Evolutionary conservation across 768 basidiomycete species (phyloP).

Genomic region (Sarcodon aspratus): DNA sequence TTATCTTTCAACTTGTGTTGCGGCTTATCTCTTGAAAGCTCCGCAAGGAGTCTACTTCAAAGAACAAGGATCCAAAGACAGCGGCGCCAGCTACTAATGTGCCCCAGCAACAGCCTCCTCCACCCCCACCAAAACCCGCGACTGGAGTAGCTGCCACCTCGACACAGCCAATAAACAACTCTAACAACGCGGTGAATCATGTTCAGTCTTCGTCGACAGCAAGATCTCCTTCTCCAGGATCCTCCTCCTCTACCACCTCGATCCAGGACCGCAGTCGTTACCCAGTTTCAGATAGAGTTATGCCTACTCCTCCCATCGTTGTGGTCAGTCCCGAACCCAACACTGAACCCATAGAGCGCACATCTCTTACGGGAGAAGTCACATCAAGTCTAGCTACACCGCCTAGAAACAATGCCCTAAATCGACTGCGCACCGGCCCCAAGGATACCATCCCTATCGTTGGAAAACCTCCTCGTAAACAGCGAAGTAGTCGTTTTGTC

Average conservation of each 20-base stretch:
- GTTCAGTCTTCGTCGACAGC: slow-evolving; percentile 17
- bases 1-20: slow-evolving; percentile 10
- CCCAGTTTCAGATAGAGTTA: slow-evolving; percentile 27
- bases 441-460: slow-evolving; percentile 97
- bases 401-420: slow-evolving; percentile 57
- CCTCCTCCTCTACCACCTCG: slow-evolving; percentile 16
- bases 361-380: slow-evolving; percentile 36
- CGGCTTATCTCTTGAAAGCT: slow-evolving; percentile 25
- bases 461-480: slow-evolving; percentile 94
- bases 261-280: slow-evolving; percentile 44
- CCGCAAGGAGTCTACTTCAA: slow-evolving; percentile 42
- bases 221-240: slow-evolving; percentile 31
- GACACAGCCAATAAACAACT: slow-evolving; percentile 28
- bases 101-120: slow-evolving; percentile 51
- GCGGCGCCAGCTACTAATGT: slow-evolving; percentile 25
- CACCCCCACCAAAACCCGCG: slow-evolving; percentile 38
- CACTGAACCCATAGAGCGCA: slow-evolving; percentile 34
- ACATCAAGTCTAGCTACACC: slow-evolving; percentile 29
- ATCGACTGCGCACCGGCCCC: slow-evolving; percentile 69
- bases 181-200: slow-evolving; percentile 23
- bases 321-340: slow-evolving; percentile 70
- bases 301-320: slow-evolving; percentile 70
- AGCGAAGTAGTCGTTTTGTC: slow-evolving; percentile 93
- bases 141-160: slow-evolving; percentile 22
- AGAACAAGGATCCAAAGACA: slow-evolving; percentile 54